Base-by-base conservation (phyloP, 805 yeast species). In the Myxozyma geophila region DNA sequence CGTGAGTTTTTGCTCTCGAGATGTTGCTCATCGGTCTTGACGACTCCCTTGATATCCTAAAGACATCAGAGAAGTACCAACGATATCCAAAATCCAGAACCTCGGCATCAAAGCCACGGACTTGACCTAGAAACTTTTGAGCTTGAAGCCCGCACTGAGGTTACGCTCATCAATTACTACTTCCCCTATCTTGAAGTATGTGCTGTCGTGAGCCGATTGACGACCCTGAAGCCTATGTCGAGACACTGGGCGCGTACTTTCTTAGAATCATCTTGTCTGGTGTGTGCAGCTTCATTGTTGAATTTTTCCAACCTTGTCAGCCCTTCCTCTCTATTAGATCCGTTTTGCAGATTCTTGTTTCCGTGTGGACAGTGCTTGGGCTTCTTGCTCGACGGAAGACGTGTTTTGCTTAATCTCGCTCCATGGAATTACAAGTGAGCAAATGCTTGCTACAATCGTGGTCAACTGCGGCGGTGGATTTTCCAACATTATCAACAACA, bases 371-470 rank as follows among this genome's bases (percentile, higher is more conserved):
- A 75, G 56, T 64, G 79, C 1, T 75, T 79, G 74, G 82, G 85
- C 50, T 75, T 70, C n/a, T 76, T 79, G 67, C 70, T 74, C 73
- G n/a, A 49, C 23, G 79, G 84, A 52, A 74, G 68, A n/a, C 74
- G 78, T 70, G 69, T 72, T 57, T 77, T 72, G 70, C 71, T 85
- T 63, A 85, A 85, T 70, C 87, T 88, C 6, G 87, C 88, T 9
- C 87, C 87, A 19, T 86, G 87, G 86, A 76, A 79, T 46, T 78
- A 74, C 66, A 86, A 86, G 70, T n/a, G 90, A 86, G 70, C 89
- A 86, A 72, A 84, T 85, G 87, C 78, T 86, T 65, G 77, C 86
- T 8, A 83, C 89, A 69, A 69, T 80, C 50, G 73, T 79, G 59
- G 54, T 50, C 13, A 64, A 40, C 36, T 15, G 51, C 43, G 67